Base-by-base conservation (phyloP, 352 stramenopile species). In the Phytophthora lateralis region DNA sequence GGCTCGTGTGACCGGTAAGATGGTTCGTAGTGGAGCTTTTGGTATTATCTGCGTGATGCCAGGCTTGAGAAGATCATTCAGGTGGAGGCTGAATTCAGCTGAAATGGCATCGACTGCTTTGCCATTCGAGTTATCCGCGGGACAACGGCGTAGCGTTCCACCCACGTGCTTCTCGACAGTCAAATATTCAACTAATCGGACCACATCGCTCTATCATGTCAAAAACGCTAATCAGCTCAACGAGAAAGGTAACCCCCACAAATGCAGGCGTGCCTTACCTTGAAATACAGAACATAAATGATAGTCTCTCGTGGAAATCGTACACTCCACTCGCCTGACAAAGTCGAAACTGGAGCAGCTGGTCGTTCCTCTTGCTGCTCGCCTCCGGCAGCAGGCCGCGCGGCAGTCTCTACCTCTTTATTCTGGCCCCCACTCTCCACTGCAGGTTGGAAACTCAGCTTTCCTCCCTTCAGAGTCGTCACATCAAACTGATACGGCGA, bases 241-340 rank as follows among this genome's bases (percentile, higher is more conserved):
- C 24, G 20, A 12, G 3, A 63, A 34, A 4, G 14, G 24, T 27
- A 41, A 34, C 35, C 1, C 29, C 10, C 39, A 17, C 20, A 0
- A 45, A 7, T 45, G 17, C 39, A 45, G 7, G 0, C 7, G 27
- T 45, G 1, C 39, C 2, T 45, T 8, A 82, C 76, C 74, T 85
- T 85, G 10, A 80, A 59, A 47, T 73, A 85, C 10, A 88, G 54
- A 35, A 72, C 62, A n/a, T 69, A 56, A 35, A 72, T 29, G 3
- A 58, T 15, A 5, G 48, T 15, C 3, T 48, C 51, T 20, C 59
- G 27, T 15, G 78, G 67, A 43, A 89, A 89, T 37, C 21, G 47
- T 18, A 90, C 63, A n/a, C 49, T 69, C 81, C 81, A 90, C 24
- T 61, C 59, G 3, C 81, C 81, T 12, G 67, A 71, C 18, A 73